These are phyloP conservation scores for Spathaspora boniae DNA, from an alignment of 805 yeast genomes.

Conservation along the genomic window DNA sequence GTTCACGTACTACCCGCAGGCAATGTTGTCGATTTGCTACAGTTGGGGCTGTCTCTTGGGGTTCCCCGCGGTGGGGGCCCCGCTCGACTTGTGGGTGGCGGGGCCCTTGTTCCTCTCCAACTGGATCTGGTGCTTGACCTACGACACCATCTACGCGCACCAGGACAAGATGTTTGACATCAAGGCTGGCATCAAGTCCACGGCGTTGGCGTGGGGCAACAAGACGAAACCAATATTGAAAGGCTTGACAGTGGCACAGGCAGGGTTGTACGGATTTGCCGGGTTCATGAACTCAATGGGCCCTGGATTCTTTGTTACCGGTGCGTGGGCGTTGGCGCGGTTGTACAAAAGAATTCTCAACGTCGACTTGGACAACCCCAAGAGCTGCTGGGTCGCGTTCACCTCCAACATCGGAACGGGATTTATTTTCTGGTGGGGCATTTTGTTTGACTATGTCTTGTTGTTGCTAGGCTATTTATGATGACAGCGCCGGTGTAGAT, in stretches of 20 bases:
- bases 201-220: slow-evolving; percentile 93
- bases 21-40: slow-evolving; percentile 73
- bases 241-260: slow-evolving; percentile 64
- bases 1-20: slow-evolving; percentile 94
- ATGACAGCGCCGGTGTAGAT: neutral
- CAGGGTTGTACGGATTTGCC: slow-evolving; percentile 58
- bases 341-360: slow-evolving; percentile 62
- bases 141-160: slow-evolving; percentile 96
- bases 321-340: slow-evolving; percentile 66
- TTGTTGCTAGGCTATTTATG: slow-evolving; percentile 41
- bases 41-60: slow-evolving; percentile 95
- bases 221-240: slow-evolving; percentile 67
- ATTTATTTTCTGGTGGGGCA: slow-evolving; percentile 60
- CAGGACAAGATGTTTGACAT: slow-evolving; percentile 91
- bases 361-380: slow-evolving; percentile 79
- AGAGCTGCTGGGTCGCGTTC: slow-evolving; percentile 80
- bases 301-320: slow-evolving; percentile 73
- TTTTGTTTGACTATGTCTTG: slow-evolving; percentile 61
- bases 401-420: slow-evolving; percentile 76
- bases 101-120: slow-evolving; percentile 72
- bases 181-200: slow-evolving; percentile 88
- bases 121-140: slow-evolving; percentile 90
- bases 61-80: slow-evolving; percentile 91
- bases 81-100: slow-evolving; percentile 71
- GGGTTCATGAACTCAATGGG: slow-evolving; percentile 81